A percentile compares a stretch with the other conserved stretches of the same genome.
Conservation (phyloP, 129 eudicot genomes). For the Artemisia argyi region DNA sequence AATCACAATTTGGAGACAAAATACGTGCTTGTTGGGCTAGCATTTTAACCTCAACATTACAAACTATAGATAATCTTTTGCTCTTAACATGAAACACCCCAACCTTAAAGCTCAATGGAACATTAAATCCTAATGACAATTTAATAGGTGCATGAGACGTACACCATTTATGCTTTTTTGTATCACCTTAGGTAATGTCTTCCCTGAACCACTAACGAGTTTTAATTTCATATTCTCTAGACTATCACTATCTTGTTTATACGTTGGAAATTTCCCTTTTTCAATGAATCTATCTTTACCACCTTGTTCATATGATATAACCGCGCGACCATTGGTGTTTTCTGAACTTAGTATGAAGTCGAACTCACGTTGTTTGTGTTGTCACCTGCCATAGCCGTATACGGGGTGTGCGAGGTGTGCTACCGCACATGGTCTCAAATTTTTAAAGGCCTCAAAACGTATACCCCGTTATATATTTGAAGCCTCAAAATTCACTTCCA, state of each 20-base stretch:
- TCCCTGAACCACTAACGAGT: constrained; percentile 2
- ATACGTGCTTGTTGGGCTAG: constrained; percentile 43
- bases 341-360: constrained; percentile 20
- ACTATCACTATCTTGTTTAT: constrained; percentile 49
- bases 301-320: not conserved
- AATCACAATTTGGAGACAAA: constrained; percentile 53
- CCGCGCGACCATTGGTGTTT: constrained; percentile 14
- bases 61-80: constrained; percentile 53
- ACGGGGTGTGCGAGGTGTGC: too few species aligned
- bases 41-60: constrained; percentile 51
- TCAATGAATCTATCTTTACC: constrained; percentile 23
- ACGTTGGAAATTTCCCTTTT: constrained; percentile 51
- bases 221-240: constrained; percentile 16
- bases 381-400: not conserved
- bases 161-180: constrained; percentile 52
- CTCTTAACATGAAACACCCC: constrained; percentile 57
- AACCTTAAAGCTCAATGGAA: constrained; percentile 58
- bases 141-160: constrained; percentile 31
- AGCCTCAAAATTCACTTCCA: too few species aligned
- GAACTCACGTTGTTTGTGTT: constrained; percentile 13
- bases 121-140: constrained; percentile 37
- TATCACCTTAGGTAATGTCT: constrained; percentile 43
- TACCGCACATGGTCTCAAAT: too few species aligned
- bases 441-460: too few species aligned
- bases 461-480: too few species aligned